These are phyloP conservation scores for Gonium pectorale DNA, from an alignment of 139 green algal genomes.

Conservation along the genomic window DNA sequence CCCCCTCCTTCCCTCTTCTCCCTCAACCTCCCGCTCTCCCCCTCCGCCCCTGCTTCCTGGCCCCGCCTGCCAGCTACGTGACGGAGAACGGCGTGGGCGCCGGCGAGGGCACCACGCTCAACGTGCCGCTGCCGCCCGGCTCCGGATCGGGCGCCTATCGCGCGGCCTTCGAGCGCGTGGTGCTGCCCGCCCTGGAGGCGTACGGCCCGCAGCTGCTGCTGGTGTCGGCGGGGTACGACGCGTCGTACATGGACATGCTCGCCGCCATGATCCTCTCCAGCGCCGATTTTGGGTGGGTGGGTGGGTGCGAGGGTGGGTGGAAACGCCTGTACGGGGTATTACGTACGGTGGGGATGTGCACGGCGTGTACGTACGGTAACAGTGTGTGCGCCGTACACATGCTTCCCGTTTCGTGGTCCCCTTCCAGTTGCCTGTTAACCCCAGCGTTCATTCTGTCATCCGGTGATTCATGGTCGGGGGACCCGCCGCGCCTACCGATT, in stretches of 20 bases:
- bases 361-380: too few species aligned
- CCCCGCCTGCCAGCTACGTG: constrained; percentile 57
- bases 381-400: too few species aligned
- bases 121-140: constrained; percentile 71
- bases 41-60: not conserved
- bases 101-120: constrained; percentile 77
- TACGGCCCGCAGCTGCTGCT: constrained; percentile 79
- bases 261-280: constrained; percentile 60
- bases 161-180: constrained; percentile 50
- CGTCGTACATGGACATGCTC: constrained; percentile 68
- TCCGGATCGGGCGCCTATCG: constrained; percentile 67
- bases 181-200: constrained; percentile 69
- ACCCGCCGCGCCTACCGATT: too few species aligned
- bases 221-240: constrained; percentile 67
- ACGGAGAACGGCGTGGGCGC: constrained; percentile 66
- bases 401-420: too few species aligned
- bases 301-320: too few species aligned
- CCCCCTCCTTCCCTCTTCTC: not conserved
- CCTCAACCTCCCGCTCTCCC: not conserved
- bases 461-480: too few species aligned
- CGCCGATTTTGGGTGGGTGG: constrained; percentile 58
- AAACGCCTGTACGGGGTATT: too few species aligned
- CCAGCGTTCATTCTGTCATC: too few species aligned
- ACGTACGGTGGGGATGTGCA: too few species aligned
- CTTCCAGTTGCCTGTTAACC: too few species aligned